Evolutionary conservation across 106 monocot genomes (phyloP), one percentile per base, ranked within the genome.

Genomic region (Platanthera guangdongensis): DNA sequence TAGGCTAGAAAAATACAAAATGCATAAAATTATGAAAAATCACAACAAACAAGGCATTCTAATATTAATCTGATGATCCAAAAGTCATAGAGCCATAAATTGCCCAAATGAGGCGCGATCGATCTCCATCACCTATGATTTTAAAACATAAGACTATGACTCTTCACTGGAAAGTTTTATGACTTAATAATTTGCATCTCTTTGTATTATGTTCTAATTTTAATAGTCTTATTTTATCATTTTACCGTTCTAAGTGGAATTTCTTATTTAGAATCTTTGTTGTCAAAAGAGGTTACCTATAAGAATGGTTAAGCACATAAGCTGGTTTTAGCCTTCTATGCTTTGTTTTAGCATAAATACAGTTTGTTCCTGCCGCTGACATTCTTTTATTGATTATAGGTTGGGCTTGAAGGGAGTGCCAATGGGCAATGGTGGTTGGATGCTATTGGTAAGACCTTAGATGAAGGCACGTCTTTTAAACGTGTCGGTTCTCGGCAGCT

Each of bases 351-450:
- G 10, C 11, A 30, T 65, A 32, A 65, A 65, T 65, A 12, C 8
- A 65, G 65, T 65, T 32, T 11, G 16, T 15, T 18, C 67, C 1
- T 32, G 51, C 8, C 60, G 22, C 52, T 75, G 32, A 67, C 46
- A 49, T 8, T 68, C 22, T 51, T 70, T 68, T 73, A 52, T 39
- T 78, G 77, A 51, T 71, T 67, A 76, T 91, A 91, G 91, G 88
- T 88, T 74, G 91, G 91, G 72, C 83, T 88, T 60, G 91, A 91
- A 75, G 91, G 91, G 22, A 91, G 91, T 81, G 78, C 77, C 52
- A 88, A 91, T 82, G 88, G 91, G 51, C 88, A 91, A 71, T 88
- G 88, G 91, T 91, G 91, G 91, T 82, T 88, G 72, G 88, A 88
- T 75, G 51, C 80, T 77, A 86, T 91, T 54, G 91, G 86, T 71